A percentile compares a stretch with the other conserved stretches of the same genome.
Evolutionary conservation across 164 flowering plant species (phyloP).

Genomic region (Brasenia schreberi): DNA sequence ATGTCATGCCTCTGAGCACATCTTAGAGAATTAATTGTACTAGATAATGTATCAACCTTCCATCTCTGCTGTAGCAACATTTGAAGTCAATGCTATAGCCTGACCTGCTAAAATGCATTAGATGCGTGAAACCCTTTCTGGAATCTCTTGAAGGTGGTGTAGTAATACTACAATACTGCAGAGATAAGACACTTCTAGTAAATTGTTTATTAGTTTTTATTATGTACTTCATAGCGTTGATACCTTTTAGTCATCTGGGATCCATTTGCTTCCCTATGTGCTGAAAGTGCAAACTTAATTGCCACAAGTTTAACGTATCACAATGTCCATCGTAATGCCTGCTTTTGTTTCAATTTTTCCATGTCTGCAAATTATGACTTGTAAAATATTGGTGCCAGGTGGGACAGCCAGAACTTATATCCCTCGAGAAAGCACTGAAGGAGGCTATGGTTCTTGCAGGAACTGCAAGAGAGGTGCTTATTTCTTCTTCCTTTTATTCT

Average conservation of each 20-base stretch:
- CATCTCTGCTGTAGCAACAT: too few relatives aligned
- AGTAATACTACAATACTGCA: too few relatives aligned
- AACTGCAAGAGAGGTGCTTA: conserved; percentile 72
- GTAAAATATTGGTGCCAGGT: conserved; percentile 22
- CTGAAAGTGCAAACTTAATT: not conserved
- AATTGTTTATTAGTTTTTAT: not conserved
- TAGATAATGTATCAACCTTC: not conserved
- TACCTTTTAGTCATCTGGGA: not conserved
- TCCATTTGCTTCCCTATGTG: not conserved
- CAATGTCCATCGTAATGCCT: not conserved
- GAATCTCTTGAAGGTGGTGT: too few relatives aligned
- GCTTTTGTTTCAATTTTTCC: not conserved
- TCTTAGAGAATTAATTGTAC: not conserved
- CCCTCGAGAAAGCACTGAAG: conserved; percentile 78
- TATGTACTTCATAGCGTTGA: not conserved
- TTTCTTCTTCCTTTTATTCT: not conserved
- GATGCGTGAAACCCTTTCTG: too few relatives aligned
- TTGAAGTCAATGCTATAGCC: too few relatives aligned
- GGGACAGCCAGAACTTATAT: conserved; percentile 81
- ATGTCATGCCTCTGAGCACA: not conserved
- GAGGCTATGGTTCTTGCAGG: conserved; percentile 83
- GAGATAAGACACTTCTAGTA: too few relatives aligned
- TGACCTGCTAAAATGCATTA: too few relatives aligned
- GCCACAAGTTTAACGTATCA: not conserved
- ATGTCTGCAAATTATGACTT: not conserved